A percentile compares a stretch with the other conserved stretches of the same genome.
phyloP scores from a whole-genome alignment of 202 grass and related monocot genomes.

The Alloteropsis angusta region DNA sequence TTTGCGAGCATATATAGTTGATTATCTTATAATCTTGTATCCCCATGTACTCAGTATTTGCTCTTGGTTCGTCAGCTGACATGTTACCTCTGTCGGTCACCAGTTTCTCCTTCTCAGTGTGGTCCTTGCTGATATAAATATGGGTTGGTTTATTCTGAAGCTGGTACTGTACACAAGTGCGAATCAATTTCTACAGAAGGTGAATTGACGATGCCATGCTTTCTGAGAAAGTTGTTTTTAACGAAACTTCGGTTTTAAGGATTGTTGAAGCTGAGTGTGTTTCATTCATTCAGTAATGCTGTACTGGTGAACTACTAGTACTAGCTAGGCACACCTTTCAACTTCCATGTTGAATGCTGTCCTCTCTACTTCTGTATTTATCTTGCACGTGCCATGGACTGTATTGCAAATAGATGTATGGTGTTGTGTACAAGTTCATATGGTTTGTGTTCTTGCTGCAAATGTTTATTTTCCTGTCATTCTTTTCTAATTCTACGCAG shows the following conservation, averaged over 20 bases:
- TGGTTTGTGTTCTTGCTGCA: neutral
- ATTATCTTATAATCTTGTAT: too few species aligned
- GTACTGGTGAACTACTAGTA: neutral
- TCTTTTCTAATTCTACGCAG: neutral
- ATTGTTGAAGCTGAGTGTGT: neutral
- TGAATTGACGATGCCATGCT: neutral
- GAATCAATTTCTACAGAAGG: neutral
- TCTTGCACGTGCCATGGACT: neutral
- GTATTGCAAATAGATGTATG: neutral
- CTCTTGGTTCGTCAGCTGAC: neutral
- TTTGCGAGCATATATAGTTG: neutral
- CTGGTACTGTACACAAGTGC: neutral
- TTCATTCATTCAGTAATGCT: neutral
- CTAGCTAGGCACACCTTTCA: neutral
- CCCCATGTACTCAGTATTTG: neutral
- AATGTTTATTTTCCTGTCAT: neutral
- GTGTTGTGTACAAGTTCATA: neutral
- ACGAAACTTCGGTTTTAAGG: neutral
- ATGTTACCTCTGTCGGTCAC: neutral
- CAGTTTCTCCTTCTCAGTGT: neutral
- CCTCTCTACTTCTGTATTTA: neutral
- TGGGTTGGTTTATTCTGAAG: neutral
- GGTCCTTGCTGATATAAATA: conserved; percentile 18
- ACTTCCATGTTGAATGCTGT: neutral
- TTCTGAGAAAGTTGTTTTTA: neutral